These are phyloP conservation scores for Rhynchospora breviuscula DNA, from an alignment of 176 grass and related monocot genomes.

Conservation along the genomic window DNA sequence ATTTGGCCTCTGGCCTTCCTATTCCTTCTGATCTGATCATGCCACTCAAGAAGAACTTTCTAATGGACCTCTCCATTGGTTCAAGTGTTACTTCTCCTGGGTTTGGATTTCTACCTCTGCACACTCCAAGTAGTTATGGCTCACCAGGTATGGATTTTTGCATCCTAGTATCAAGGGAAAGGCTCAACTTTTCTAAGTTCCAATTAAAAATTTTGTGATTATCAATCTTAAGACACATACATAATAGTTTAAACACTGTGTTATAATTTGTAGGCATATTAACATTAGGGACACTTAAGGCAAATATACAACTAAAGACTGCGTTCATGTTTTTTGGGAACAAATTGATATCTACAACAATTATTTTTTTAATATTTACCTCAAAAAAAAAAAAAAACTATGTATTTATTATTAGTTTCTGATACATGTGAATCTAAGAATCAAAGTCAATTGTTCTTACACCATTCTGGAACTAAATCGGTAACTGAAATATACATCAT, in stretches of 20 bases:
- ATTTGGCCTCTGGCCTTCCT: constrained; percentile 63
- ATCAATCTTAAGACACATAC: neutral
- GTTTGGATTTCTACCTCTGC: neutral
- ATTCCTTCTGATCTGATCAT: constrained; percentile 69
- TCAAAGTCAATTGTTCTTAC: neutral
- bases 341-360: neutral
- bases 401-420: neutral
- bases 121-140: constrained; percentile 4
- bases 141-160: constrained; percentile 19
- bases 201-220: neutral
- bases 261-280: neutral
- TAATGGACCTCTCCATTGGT: constrained; percentile 26
- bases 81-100: neutral
- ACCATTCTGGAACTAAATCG: neutral
- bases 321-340: neutral
- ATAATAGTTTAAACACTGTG: neutral
- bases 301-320: neutral
- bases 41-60: constrained; percentile 29
- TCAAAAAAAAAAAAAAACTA: neutral
- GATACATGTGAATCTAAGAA: neutral
- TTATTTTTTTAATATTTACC: too few species aligned
- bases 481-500: neutral
- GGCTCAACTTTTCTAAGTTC: neutral
- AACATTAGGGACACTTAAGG: neutral
- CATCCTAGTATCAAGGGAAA: neutral